phyloP scores from a whole-genome alignment of 1,139 yeast species.

The Diutina sp. region DNA sequence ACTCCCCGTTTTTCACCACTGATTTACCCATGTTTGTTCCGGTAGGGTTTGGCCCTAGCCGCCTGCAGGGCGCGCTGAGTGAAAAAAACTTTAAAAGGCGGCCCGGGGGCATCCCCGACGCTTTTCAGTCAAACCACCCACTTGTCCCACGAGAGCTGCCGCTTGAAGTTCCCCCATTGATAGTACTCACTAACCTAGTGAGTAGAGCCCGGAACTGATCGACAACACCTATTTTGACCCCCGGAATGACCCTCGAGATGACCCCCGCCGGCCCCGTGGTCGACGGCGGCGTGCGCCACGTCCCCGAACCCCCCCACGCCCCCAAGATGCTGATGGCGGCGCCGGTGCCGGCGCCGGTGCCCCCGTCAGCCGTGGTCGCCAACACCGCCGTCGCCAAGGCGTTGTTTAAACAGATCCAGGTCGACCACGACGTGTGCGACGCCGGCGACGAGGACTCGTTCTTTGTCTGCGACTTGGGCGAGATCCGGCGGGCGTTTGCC shows the following conservation, averaged over 20 bases:
- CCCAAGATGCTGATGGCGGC: neutral
- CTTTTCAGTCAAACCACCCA: neutral
- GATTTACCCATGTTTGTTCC: neutral
- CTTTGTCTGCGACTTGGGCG: slow-evolving; percentile 77
- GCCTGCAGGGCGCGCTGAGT: neutral
- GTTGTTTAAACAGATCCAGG: slow-evolving; percentile 25
- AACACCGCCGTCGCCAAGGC: slow-evolving; percentile 20
- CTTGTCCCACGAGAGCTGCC: slow-evolving; percentile 32
- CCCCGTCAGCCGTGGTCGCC: neutral
- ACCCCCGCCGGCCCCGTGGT: neutral
- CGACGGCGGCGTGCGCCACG: neutral
- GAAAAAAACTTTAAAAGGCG: neutral
- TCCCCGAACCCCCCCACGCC: neutral
- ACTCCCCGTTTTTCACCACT: neutral
- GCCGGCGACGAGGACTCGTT: slow-evolving; percentile 82
- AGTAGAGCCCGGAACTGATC: slow-evolving; percentile 9
- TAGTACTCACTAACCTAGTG: slow-evolving; percentile 20
- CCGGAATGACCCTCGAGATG: neutral
- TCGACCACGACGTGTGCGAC: slow-evolving; percentile 50
- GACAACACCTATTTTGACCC: neutral
- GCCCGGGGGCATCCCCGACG: neutral
- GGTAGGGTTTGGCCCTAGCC: neutral
- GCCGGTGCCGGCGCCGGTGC: neutral
- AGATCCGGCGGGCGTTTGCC: slow-evolving; percentile 44
- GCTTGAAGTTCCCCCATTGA: slow-evolving; percentile 24